Evolutionary conservation across 2,329 filamentous ascomycete genomes (phyloP), one percentile per base, ranked within the genome.

Genomic region (Nemania sp.): DNA sequence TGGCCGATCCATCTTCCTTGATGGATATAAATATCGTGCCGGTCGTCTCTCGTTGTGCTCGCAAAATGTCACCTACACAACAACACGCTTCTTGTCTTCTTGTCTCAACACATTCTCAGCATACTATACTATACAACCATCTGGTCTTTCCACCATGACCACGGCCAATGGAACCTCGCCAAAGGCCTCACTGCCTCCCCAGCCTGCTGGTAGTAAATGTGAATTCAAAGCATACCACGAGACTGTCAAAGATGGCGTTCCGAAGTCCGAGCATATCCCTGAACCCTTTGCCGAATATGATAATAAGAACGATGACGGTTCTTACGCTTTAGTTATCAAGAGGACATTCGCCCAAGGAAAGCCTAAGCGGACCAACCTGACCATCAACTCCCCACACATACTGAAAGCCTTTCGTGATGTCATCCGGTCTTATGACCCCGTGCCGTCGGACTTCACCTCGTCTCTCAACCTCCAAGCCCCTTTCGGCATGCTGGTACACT

Each of bases 381-480:
- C 70, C 11, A 58, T 78, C 52, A 77, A 77, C 67, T 78, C 76
- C 5, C 73, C 75, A 0, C 58, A 73, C 13, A 72, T 78, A n/a
- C 72, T 74, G 11, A 66, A 72, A 35, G 73, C 72, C 11, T 76
- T 78, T 22, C 70, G 71, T 29, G 70, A 75, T 10, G 74, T 74
- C 20, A 56, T 77, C 52, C 58, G 68, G 7, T 70, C 70, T 1
- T 75, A 78, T 29, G 58, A 72, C 0, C 55, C 71, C 13, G 72
- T 77, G 8, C 66, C 75, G 0, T 74, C 75, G 0, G 74, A 76
- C 62, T 77, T 77, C 60, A 72, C 52, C 4, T 73, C 72, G 8
- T 66, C 76, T 1, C 27, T 78, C 7, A 70, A 69, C 27, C 63
- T 78, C 0, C 55, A 71, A 1, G 57, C 41, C 2, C 76, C 76